Evolutionary conservation across 1,139 yeast species (phyloP).

Genomic region (Blastobotrys arbuscula): DNA sequence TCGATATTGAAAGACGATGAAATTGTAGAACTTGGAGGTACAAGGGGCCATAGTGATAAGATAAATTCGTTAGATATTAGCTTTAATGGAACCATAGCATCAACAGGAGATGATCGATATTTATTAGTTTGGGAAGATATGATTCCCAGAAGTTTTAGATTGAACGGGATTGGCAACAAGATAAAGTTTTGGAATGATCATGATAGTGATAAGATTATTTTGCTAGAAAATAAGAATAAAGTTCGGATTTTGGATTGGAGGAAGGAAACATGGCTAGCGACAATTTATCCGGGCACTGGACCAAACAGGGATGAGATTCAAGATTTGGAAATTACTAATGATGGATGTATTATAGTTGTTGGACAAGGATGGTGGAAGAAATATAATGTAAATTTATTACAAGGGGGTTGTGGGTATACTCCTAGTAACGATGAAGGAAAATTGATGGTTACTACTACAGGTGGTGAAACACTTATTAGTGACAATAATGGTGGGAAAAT

Average conservation of each 20-base stretch:
- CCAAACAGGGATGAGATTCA: slow-evolving; percentile 14
- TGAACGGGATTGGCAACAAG: slow-evolving; percentile 26
- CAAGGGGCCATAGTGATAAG: slow-evolving; percentile 27
- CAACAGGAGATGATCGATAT: slow-evolving; percentile 33
- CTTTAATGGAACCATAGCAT: slow-evolving; percentile 29
- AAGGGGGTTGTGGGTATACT: slow-evolving; percentile 29
- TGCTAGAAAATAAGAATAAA: slow-evolving; percentile 32
- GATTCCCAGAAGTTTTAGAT: slow-evolving; percentile 18
- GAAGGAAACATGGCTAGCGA: slow-evolving; percentile 29
- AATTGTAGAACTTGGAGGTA: slow-evolving; percentile 19
- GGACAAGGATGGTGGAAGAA: slow-evolving; percentile 37
- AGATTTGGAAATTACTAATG: slow-evolving; percentile 26
- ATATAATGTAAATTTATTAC: slow-evolving; percentile 23
- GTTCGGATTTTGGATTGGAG: slow-evolving; percentile 34
- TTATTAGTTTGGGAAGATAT: slow-evolving; percentile 32
- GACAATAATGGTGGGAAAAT: background rate
- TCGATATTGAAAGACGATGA: slow-evolving; percentile 16
- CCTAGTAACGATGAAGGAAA: slow-evolving; percentile 21
- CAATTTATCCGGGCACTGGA: slow-evolving; percentile 31
- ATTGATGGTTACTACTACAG: background rate
- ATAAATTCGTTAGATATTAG: slow-evolving; percentile 34
- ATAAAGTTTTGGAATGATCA: slow-evolving; percentile 34
- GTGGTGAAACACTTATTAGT: background rate
- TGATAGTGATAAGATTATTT: slow-evolving; percentile 31
- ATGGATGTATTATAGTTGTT: slow-evolving; percentile 30